phyloP scores from a whole-genome alignment of 805 yeast species.

The Wickerhamomyces silvicola region DNA sequence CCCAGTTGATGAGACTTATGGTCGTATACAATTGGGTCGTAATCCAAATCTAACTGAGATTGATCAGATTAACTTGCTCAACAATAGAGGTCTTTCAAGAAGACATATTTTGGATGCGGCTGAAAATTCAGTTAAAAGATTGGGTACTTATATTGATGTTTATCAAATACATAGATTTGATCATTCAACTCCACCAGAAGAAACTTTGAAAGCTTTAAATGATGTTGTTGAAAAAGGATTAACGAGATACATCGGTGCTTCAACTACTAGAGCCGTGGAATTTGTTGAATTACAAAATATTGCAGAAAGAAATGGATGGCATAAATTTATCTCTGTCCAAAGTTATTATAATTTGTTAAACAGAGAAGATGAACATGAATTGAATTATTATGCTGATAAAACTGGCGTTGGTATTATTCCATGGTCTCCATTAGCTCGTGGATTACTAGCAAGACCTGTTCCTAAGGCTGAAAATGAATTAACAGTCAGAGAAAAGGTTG shows the following conservation, averaged over 20 bases:
- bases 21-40: too few relatives aligned
- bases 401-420: constrained; percentile 51
- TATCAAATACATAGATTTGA: constrained; percentile 50
- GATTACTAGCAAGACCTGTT: constrained; percentile 42
- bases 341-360: constrained; percentile 44
- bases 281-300: constrained; percentile 44
- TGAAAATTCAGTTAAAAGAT: constrained; percentile 31
- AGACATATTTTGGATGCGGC: constrained; percentile 37
- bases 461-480: constrained; percentile 4
- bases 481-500: constrained; percentile 2
- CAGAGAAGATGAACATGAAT: constrained; percentile 58
- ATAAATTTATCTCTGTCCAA: constrained; percentile 51
- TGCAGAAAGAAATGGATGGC: constrained; percentile 50
- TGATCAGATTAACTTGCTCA: constrained; percentile 6
- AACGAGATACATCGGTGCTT: constrained; percentile 51
- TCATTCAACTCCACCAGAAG: constrained; percentile 37
- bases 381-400: constrained; percentile 44
- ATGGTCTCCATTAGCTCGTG: constrained; percentile 52
- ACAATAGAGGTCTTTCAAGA: constrained; percentile 32
- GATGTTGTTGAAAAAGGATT: constrained; percentile 39
- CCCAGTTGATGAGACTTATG: not conserved
- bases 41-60: too few relatives aligned
- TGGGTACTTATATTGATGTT: constrained; percentile 45
- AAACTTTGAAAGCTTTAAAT: constrained; percentile 45
- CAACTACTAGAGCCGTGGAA: constrained; percentile 46